Conservation (phyloP, 1,284 basidiomycete genomes). For the Malassezia arunalokei region DNA sequence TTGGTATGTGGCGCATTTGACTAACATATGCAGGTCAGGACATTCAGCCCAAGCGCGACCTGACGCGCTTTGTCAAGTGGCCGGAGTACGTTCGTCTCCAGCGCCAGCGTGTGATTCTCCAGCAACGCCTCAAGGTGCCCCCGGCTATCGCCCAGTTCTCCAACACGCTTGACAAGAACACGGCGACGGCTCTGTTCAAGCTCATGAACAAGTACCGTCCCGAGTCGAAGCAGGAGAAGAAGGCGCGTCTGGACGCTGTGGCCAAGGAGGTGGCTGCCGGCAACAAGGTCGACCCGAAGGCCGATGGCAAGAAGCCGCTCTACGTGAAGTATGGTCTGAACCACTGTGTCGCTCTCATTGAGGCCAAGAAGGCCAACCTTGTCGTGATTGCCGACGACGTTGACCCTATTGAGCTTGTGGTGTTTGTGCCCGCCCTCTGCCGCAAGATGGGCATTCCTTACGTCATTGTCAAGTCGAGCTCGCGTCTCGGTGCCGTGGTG, state of each 20-base stretch:
- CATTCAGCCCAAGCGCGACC: constrained; percentile 75
- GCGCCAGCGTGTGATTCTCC: constrained; percentile 94
- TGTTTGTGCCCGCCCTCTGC: constrained; percentile 95
- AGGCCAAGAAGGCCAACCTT: constrained; percentile 88
- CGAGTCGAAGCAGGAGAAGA: constrained; percentile 94
- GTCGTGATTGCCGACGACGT: constrained; percentile 97
- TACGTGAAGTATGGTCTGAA: constrained; percentile 95
- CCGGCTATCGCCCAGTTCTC: constrained; percentile 96
- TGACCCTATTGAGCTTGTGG: constrained; percentile 85
- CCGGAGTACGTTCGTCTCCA: constrained; percentile 97
- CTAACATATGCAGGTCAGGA: constrained; percentile 61
- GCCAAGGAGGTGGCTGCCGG: constrained; percentile 66
- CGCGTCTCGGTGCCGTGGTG: constrained; percentile 87
- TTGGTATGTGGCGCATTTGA: constrained; percentile 55
- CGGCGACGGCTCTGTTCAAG: constrained; percentile 94
- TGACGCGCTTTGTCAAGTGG: constrained; percentile 99
- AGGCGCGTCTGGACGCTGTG: constrained; percentile 68
- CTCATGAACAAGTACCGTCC: constrained; percentile 90
- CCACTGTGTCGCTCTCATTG: constrained; percentile 82
- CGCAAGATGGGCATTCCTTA: constrained; percentile 98
- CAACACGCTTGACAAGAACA: constrained; percentile 98
- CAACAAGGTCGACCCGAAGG: constrained; percentile 46
- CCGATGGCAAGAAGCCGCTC: constrained; percentile 63
- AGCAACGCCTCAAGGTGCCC: constrained; percentile 96
- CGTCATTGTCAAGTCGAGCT: constrained; percentile 92